A percentile compares a stretch with the other conserved stretches of the same genome.
Evolutionary conservation across 768 basidiomycete species (phyloP).

Genomic region (Clavaria fumosa): DNA sequence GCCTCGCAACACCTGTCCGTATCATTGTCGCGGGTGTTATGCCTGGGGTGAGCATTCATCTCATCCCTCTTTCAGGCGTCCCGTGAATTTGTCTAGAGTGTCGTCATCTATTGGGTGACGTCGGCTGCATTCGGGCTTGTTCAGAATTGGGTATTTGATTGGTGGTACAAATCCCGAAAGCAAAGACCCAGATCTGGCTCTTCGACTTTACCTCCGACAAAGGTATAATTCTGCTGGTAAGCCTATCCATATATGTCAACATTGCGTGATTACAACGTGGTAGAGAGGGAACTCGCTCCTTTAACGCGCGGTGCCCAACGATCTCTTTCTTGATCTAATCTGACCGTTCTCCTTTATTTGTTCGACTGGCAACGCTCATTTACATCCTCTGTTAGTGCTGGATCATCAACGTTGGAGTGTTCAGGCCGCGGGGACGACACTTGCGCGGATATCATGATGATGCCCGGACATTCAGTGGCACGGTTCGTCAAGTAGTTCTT

Average conservation of each 20-base stretch:
- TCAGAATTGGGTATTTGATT: conserved; percentile 64
- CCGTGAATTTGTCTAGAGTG: conserved; percentile 40
- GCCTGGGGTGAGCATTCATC: conserved; percentile 42
- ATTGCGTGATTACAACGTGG: conserved; percentile 56
- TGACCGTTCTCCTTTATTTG: conserved; percentile 29
- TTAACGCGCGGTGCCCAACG: conserved; percentile 32
- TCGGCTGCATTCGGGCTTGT: conserved; percentile 61
- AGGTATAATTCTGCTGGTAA: too few relatives aligned
- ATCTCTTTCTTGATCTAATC: conserved; percentile 87
- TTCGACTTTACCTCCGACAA: background rate
- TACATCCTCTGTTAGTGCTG: too few relatives aligned
- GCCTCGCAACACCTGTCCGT: too few relatives aligned
- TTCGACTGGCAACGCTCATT: background rate
- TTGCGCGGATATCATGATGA: too few relatives aligned
- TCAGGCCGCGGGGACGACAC: too few relatives aligned
- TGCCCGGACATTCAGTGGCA: too few relatives aligned
- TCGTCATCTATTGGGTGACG: conserved; percentile 63
- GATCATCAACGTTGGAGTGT: too few relatives aligned
- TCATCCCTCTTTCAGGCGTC: too few relatives aligned
- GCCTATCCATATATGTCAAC: too few relatives aligned
- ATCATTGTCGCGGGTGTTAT: conserved; percentile 53
- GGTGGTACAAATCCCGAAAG: conserved; percentile 34
- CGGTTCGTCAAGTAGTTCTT: too few relatives aligned
- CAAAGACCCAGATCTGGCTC: conserved; percentile 8
- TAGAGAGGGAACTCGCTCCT: conserved; percentile 47